phyloP scores from a whole-genome alignment of 2,329 filamentous ascomycete species.

The Trichoderma sp. region DNA sequence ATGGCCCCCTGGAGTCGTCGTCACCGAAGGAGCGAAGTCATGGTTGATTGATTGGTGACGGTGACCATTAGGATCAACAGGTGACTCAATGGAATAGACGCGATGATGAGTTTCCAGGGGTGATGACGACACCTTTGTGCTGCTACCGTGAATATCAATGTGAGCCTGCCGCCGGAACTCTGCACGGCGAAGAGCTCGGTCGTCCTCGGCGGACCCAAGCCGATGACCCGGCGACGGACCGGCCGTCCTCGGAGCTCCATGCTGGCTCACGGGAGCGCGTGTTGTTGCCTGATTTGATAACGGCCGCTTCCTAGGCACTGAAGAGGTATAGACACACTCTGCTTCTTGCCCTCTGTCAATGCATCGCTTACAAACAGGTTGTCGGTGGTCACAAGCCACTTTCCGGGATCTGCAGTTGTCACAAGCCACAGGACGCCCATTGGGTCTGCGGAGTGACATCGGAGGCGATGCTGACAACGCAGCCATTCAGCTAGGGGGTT shows the following conservation, averaged over 20 bases:
- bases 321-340: constrained; percentile 35
- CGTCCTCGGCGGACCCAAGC: neutral
- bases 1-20: neutral
- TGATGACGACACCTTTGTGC: neutral
- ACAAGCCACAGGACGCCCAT: constrained; percentile 26
- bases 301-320: neutral
- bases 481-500: constrained; percentile 1
- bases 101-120: neutral
- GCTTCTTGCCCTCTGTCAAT: constrained; percentile 33
- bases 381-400: constrained; percentile 41
- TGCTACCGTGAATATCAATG: neutral
- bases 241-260: constrained; percentile 7
- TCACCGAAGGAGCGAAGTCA: neutral
- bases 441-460: constrained; percentile 28
- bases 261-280: neutral
- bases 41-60: neutral
- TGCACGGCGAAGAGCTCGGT: constrained; percentile 10
- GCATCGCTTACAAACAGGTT: constrained; percentile 39
- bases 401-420: constrained; percentile 41
- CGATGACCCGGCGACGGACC: neutral
- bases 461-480: neutral
- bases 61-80: neutral
- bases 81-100: neutral
- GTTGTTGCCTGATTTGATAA: neutral
- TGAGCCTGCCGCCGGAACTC: constrained; percentile 1